Evolutionary conservation across 2,329 filamentous ascomycete species (phyloP).

Genomic region (Celoporthe dispersa): DNA sequence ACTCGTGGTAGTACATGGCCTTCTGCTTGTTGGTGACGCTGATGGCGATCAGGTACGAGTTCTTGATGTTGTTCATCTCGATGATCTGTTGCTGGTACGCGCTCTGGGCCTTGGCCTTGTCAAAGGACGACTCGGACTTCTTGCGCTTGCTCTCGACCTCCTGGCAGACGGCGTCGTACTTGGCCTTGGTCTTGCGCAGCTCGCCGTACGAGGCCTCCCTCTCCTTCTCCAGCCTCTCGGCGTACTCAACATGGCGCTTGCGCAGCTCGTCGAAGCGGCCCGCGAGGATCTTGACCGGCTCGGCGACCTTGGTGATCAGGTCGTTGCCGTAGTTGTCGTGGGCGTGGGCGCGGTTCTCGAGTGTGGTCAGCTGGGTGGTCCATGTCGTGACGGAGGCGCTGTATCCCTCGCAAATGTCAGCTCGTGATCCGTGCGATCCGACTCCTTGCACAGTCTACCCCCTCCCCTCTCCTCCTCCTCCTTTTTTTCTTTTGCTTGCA

Average conservation of each 20-base stretch:
- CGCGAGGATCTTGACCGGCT: slow-evolving; percentile 78
- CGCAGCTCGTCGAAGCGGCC: slow-evolving; percentile 86
- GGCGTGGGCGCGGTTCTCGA: slow-evolving; percentile 86
- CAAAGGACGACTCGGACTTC: slow-evolving; percentile 92
- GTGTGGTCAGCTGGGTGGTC: slow-evolving; percentile 88
- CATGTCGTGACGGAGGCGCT: slow-evolving; percentile 96
- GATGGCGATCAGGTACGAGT: slow-evolving; percentile 95
- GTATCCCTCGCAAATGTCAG: slow-evolving; percentile 27
- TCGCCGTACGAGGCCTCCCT: slow-evolving; percentile 83
- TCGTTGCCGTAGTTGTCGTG: slow-evolving; percentile 85
- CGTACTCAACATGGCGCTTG: slow-evolving; percentile 88
- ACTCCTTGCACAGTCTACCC: neutral
- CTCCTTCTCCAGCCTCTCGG: slow-evolving; percentile 86
- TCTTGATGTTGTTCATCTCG: slow-evolving; percentile 98
- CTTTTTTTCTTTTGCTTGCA: neutral
- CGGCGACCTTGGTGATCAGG: slow-evolving; percentile 79
- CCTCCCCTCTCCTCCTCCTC: neutral
- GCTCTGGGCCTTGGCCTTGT: slow-evolving; percentile 89
- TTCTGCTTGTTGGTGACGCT: slow-evolving; percentile 98
- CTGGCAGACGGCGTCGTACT: slow-evolving; percentile 91
- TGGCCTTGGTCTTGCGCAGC: slow-evolving; percentile 85
- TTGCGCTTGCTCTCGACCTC: slow-evolving; percentile 94
- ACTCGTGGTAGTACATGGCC: slow-evolving; percentile 96
- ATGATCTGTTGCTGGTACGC: slow-evolving; percentile 89
- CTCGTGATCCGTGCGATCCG: slow-evolving; percentile 23